Percentiles rank a stretch among this genome's conserved stretches.
These are phyloP conservation scores for Calonectria crousiana DNA, from an alignment of 2,329 filamentous ascomycete species.

Conservation along the genomic window DNA sequence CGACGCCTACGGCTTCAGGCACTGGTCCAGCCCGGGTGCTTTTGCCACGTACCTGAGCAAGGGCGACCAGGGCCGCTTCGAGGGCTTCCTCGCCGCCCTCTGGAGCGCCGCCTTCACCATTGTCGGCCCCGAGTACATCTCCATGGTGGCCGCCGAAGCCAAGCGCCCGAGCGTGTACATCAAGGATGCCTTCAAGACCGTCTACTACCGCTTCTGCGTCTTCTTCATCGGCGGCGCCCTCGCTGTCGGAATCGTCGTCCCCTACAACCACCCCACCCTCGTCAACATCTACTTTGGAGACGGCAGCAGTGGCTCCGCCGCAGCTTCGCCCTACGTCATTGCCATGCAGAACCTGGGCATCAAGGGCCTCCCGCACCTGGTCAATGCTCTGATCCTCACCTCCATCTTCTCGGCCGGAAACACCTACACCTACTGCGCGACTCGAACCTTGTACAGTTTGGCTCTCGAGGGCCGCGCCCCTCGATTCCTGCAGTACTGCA, in stretches of 20 bases:
- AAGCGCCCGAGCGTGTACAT: conserved; percentile 73
- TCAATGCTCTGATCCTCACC: conserved; percentile 65
- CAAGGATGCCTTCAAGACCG: conserved; percentile 77
- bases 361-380: conserved; percentile 65
- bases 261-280: conserved; percentile 72
- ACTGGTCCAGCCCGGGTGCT: conserved; percentile 63
- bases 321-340: conserved; percentile 73
- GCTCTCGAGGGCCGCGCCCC: conserved; percentile 64
- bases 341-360: conserved; percentile 69
- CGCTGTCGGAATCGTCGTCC: conserved; percentile 74
- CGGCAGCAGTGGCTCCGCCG: conserved; percentile 57
- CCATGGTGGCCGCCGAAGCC: conserved; percentile 77
- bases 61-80: conserved; percentile 73
- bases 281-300: conserved; percentile 59
- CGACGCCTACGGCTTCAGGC: conserved; percentile 79
- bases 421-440: conserved; percentile 65
- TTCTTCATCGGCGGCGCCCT: conserved; percentile 80
- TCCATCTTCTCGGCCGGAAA: conserved; percentile 62
- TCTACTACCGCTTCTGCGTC: conserved; percentile 77
- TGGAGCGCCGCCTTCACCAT: conserved; percentile 75
- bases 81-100: conserved; percentile 77
- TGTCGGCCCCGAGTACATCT: conserved; percentile 76
- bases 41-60: conserved; percentile 67
- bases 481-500: conserved; percentile 68
- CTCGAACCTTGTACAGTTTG: conserved; percentile 63